phyloP scores from a whole-genome alignment of 2,329 filamentous ascomycete genomes.

The Ascosphaera aggregata region DNA sequence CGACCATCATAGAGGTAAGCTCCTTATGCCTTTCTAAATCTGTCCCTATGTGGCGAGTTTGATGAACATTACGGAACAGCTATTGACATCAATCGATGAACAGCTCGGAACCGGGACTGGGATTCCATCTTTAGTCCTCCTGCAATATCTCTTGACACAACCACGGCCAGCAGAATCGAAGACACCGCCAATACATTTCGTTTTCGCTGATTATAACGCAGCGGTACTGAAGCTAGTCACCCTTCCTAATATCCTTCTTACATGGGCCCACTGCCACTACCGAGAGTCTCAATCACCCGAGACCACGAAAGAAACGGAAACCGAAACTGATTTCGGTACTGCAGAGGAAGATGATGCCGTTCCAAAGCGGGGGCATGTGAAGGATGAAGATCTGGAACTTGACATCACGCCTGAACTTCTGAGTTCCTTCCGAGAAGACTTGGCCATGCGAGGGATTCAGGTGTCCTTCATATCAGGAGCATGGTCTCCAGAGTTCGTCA shows the following conservation, averaged over 20 bases:
- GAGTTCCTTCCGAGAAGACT: constrained; percentile 19
- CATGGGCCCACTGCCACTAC: constrained; percentile 20
- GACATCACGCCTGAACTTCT: constrained; percentile 27
- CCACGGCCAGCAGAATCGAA: constrained; percentile 3
- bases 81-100: neutral
- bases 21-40: too few species aligned
- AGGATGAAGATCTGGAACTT: constrained; percentile 11
- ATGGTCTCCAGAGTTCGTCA: constrained; percentile 27
- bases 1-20: neutral
- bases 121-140: constrained; percentile 31
- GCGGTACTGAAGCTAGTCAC: constrained; percentile 36
- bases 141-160: constrained; percentile 25
- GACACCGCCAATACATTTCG: constrained; percentile 22
- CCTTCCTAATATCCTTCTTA: constrained; percentile 35
- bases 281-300: constrained; percentile 1
- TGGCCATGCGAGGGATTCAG: constrained; percentile 21
- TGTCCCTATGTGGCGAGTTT: too few species aligned
- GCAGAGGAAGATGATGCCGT: constrained; percentile 9
- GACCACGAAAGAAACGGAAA: constrained; percentile 2
- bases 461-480: constrained; percentile 35
- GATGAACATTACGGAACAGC: too few species aligned
- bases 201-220: constrained; percentile 37
- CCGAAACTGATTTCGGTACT: constrained; percentile 2
- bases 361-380: constrained; percentile 17
- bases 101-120: constrained; percentile 41